phyloP scores from a whole-genome alignment of 2,329 filamentous ascomycete species.

The Chaetomiaceae sp. region DNA sequence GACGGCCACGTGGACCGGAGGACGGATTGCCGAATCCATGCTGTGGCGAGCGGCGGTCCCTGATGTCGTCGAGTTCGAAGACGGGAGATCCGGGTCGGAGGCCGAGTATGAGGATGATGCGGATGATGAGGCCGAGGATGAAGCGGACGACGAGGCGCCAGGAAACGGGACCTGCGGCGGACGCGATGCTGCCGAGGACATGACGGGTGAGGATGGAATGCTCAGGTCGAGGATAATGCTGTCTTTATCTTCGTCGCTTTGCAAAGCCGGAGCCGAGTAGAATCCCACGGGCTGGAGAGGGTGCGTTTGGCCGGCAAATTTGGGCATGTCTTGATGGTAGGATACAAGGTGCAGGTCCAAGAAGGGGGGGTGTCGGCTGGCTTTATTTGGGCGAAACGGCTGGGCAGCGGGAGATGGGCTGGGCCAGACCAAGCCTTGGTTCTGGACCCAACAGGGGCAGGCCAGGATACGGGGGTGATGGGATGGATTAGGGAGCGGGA shows the following conservation, averaged over 20 bases:
- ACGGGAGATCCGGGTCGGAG: constrained; percentile 40
- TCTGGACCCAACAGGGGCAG: constrained; percentile 7
- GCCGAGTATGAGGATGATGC: constrained; percentile 33
- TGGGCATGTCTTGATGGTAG: background rate
- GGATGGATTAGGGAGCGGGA: background rate
- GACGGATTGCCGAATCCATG: constrained; percentile 46
- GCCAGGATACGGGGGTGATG: constrained; percentile 5
- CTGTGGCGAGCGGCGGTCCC: constrained; percentile 36
- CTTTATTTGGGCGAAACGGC: constrained; percentile 16
- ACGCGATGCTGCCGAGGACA: background rate
- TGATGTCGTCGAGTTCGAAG: constrained; percentile 30
- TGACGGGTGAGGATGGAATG: background rate
- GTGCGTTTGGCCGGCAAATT: background rate
- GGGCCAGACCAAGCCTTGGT: constrained; percentile 22
- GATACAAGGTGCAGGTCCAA: background rate
- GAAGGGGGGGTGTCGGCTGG: constrained; percentile 6
- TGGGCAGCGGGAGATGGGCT: constrained; percentile 11
- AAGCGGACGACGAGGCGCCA: constrained; percentile 30
- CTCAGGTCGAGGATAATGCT: background rate
- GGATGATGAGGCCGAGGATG: constrained; percentile 37
- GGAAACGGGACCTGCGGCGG: constrained; percentile 31
- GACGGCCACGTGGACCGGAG: constrained; percentile 53
- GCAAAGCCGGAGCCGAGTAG: constrained; percentile 4
- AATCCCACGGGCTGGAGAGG: constrained; percentile 9
- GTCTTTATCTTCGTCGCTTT: constrained; percentile 9